Evolutionary conservation across 2,329 filamentous ascomycete species (phyloP), one percentile per base, ranked within the genome.

Genomic region (Monilinia vaccinii-corymbosi): DNA sequence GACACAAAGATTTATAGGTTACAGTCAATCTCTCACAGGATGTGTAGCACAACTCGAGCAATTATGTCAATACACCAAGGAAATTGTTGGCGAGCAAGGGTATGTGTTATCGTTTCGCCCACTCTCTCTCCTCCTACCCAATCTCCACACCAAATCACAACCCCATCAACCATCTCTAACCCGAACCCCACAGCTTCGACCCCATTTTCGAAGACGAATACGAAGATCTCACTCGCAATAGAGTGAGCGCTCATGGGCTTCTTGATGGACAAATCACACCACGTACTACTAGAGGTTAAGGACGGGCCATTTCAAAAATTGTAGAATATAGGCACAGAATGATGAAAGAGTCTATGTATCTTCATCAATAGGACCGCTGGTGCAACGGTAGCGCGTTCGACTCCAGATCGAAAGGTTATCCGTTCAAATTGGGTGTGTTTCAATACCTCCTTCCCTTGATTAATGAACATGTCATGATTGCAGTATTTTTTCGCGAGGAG

Each of bases 1-100:
- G 32, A 52, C n/a, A 52, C 2, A 14, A n/a, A 25, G 1, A 5
- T n/a, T 14, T 51, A 7, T 53, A 59, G 57, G 76, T 1, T 81
- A 81, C 66, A 78, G 77, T 60, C 77, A 81, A 64, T 80, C 77
- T 62, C 70, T 81, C 50, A 81, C 79, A 8, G 77, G 78, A 4
- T 81, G 65, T 63, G 82, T 69, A 77, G 75, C 77, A 53, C 78
- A 84, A 64, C 68, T 84, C 2, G 77, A 81, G 64, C 75, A 79
- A 61, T 69, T 85, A 50, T 78, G 83, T 66, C 78, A 74, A 62
- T 83, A 78, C 61, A 82, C 80, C 2, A 84, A 83, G 69, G 75
- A 78, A 50, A 81, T 84, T 63, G 77, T 81, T 38, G 81, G 82
- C 16, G 81, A 84, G 68, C 76, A 78, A 65, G 75, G 76, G 67